Evolutionary conservation across 306 rosid genomes (phyloP).

Genomic region (Malus asiatica): DNA sequence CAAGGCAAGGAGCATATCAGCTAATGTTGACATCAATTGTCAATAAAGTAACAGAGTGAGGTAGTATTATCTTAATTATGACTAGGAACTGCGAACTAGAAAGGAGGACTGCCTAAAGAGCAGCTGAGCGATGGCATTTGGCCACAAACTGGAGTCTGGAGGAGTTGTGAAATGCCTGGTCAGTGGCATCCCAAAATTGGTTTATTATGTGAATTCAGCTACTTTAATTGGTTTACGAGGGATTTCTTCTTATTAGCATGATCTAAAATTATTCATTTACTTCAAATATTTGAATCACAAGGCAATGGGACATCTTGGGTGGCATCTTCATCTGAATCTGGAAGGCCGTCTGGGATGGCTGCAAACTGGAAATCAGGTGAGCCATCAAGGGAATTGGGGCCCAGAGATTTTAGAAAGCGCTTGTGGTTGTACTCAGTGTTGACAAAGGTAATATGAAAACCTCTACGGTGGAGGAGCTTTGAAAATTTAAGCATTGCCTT

Average conservation of each 20-base stretch:
- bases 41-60: not conserved
- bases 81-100: not conserved
- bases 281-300: not conserved
- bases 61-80: not conserved
- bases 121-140: not conserved
- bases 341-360: not conserved
- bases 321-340: not conserved
- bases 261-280: no score
- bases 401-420: no score
- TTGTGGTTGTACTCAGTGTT: no score
- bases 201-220: no score
- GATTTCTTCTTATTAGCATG: no score
- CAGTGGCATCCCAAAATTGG: not conserved
- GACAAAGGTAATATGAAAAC: no score
- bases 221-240: no score
- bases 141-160: not conserved
- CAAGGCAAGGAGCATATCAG: slow-evolving; percentile 3
- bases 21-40: not conserved
- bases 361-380: no score
- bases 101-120: not conserved
- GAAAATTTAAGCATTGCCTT: no score
- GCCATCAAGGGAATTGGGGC: no score
- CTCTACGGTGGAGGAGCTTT: no score
- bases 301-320: not conserved
- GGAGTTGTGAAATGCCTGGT: not conserved